These are phyloP conservation scores for Micractinium conductrix DNA, from an alignment of 139 green algal species.

Conservation along the genomic window DNA sequence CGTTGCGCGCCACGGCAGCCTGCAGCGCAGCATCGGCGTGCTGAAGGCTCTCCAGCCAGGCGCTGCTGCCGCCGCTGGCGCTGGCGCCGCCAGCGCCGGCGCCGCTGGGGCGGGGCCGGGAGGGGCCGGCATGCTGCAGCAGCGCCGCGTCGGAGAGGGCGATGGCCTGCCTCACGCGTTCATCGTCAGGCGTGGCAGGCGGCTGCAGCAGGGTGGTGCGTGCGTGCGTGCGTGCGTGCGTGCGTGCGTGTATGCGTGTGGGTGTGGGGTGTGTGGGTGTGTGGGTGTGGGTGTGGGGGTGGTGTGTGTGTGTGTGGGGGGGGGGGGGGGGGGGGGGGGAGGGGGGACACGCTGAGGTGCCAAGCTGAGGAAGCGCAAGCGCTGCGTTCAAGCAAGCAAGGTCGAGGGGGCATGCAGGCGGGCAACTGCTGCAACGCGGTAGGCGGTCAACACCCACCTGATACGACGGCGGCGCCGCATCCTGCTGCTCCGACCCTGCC, in stretches of 20 bases:
- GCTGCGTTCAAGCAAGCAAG: neutral
- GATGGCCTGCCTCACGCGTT: conserved; percentile 13
- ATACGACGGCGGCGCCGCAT: neutral
- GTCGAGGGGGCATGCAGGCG: neutral
- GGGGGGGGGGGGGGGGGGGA: neutral
- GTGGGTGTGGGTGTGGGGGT: too few relatives aligned
- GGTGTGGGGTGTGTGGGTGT: too few relatives aligned
- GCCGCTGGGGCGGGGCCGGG: neutral
- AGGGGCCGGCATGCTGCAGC: neutral
- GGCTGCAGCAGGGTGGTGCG: neutral
- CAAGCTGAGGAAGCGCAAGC: too few relatives aligned
- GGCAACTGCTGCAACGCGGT: neutral
- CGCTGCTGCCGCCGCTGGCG: neutral
- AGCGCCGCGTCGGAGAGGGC: neutral
- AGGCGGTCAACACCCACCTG: neutral
- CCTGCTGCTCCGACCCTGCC: neutral
- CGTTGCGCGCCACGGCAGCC: neutral
- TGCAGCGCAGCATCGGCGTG: conserved; percentile 19
- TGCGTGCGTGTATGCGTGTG: neutral
- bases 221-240: too few relatives aligned
- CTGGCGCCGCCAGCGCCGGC: neutral
- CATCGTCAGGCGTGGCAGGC: neutral
- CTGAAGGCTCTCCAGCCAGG: conserved; percentile 12
- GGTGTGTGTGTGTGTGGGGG: neutral
- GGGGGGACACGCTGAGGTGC: neutral